Base-by-base conservation (phyloP, 441 rosid species). In the Erodium trifolium region DNA sequence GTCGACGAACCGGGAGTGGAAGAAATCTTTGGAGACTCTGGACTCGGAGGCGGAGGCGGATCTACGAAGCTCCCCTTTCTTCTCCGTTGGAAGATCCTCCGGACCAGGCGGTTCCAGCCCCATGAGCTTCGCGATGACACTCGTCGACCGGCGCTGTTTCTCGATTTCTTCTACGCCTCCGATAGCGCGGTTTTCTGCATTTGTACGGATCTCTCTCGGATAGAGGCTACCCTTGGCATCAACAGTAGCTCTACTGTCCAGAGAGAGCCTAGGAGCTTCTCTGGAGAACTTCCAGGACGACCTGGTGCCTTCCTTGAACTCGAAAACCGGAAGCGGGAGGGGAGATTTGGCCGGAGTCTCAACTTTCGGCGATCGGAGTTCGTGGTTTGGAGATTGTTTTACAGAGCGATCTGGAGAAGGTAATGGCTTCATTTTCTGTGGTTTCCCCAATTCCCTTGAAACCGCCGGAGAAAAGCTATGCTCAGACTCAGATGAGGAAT, bases 181-280 rank as follows among this genome's bases (percentile, higher is more conserved):
- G n/a, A 77, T 84, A 12, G 73, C 70, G 6, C 41, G 51, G 66
- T 41, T 70, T 11, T 78, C 78, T 67, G 81, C 71, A 37, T 0
- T 23, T 23, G 27, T 23, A 23, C 27, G 27, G 27, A 23, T 23
- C 27, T 23, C 27, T 23, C 27, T 23, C 27, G 27, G 27, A 23
- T 23, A 23, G 27, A 23, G 27, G 27, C 27, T 23, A 23, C 27
- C 27, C 27, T 23, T 23, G 27, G 92, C 94, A 63, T 89, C 96
- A 59, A 90, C 85, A 2, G 85, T 80, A 9, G 95, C 97, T 73
- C 97, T 83, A 83, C 97, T 93, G 37, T 93, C 97, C 17, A 93
- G 93, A 9, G 98, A 93, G 10, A 89, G 93, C 69, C 98, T 77
- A 1, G 98, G 98, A 75, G 95, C 88, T 77, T 89, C 98, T 73